A percentile compares a stretch with the other conserved stretches of the same genome.
Evolutionary conservation across 495 filamentous ascomycete genomes (phyloP).

Genomic region (Letharia columbiana): DNA sequence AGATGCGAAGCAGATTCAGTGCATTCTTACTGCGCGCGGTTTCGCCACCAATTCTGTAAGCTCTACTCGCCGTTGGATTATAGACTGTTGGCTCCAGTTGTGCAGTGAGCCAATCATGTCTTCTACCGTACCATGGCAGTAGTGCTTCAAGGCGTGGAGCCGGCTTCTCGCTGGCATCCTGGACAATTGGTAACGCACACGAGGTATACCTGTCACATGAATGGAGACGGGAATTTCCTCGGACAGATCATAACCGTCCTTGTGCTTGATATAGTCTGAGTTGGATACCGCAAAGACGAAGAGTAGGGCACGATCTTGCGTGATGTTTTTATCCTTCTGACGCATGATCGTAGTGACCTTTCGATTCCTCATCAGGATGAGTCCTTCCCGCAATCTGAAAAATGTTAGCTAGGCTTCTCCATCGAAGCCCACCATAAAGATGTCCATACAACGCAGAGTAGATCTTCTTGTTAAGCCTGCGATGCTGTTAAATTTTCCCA

Average conservation of each 20-base stretch:
- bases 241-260: background rate
- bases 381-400: background rate
- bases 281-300: slow-evolving; percentile 1
- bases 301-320: background rate
- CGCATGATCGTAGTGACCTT: background rate
- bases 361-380: slow-evolving; percentile 6
- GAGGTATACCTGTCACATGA: background rate
- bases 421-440: background rate
- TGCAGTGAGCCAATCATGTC: background rate
- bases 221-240: slow-evolving; percentile 3
- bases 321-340: background rate
- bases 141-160: slow-evolving; percentile 1
- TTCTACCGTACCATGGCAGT: background rate
- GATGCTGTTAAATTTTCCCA: background rate
- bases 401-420: background rate
- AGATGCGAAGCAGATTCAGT: background rate
- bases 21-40: background rate
- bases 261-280: background rate
- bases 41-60: background rate
- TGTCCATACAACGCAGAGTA: background rate
- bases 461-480: background rate
- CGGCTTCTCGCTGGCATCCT: background rate
- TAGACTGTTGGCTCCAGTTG: background rate
- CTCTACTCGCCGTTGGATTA: background rate
- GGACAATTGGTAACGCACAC: background rate